Base-by-base conservation (phyloP, 1,284 basidiomycete species). In the Phlebopus sp. region DNA sequence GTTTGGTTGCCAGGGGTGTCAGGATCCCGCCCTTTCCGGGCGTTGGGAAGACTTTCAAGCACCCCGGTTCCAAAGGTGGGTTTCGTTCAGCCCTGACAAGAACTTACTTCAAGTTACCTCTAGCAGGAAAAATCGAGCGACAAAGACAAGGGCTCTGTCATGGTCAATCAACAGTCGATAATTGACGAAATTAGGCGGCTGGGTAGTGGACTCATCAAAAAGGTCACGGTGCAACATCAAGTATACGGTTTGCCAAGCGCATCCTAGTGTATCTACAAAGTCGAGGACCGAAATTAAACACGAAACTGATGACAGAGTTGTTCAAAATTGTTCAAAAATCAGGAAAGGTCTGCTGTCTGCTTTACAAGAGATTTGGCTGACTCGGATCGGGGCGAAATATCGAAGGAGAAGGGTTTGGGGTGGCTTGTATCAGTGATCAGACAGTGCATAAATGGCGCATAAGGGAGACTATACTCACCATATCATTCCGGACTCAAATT, bases 1-100 rank as follows among this genome's bases (percentile, higher is more conserved):
- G 81, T 97, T 1, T 98, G 93, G 90, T 92, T 97, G 59, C 88
- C 90, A 0, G 75, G 78, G 21, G 59, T 86, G 29, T 77, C 74
- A 48, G 63, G 70, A 38, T 60, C 75, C 0, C 66, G 81, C 39
- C 75, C 82, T 2, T 93, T 97, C 75, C 84, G 90, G 59, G 91
- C 95, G 4, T 73, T 93, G 44, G 81, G 90, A 14, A 88, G 86
- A 2, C 96, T 88, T 69, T 90, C 86, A 1, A 82, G 79, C 56
- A 69, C 66, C 32, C 91, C 86, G 5, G 57, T 65, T 11, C 47
- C 51, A 39, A 70, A 72, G 63, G 71, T 72, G 30, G 50, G 56
- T 21, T 35, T n/a, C 44, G n/a, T 44, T 11, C 21, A 32, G 29
- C 48, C 14, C 38, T 3, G 32, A 32, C 37, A 39, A 4, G 30